Evolutionary conservation across 1,139 yeast species (phyloP).

Genomic region (Candida pseudoviswanathii): DNA sequence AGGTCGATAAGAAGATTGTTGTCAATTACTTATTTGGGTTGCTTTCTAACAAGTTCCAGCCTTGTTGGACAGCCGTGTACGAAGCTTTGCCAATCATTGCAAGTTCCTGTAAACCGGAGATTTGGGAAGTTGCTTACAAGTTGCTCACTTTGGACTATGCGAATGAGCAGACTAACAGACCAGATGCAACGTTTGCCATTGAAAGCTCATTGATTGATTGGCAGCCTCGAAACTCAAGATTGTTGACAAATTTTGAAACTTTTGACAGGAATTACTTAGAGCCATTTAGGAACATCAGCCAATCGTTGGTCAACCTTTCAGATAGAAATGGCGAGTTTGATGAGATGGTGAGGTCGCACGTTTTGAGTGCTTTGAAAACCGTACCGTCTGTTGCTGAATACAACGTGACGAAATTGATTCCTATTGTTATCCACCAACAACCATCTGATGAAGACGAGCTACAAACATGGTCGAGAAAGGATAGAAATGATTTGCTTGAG

Average conservation of each 20-base stretch:
- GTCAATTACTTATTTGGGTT: constrained; percentile 71
- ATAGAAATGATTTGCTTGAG: constrained; percentile 61
- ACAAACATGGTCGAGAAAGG: constrained; percentile 58
- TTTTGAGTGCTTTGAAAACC: constrained; percentile 13
- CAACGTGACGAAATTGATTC: constrained; percentile 56
- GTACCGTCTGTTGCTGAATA: constrained; percentile 71
- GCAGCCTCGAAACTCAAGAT: constrained; percentile 34
- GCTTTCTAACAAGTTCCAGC: constrained; percentile 75
- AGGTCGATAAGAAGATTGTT: constrained; percentile 42
- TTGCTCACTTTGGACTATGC: constrained; percentile 41
- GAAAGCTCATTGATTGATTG: constrained; percentile 26
- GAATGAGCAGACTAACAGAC: constrained; percentile 20
- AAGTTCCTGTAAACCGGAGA: constrained; percentile 41
- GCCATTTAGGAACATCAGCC: constrained; percentile 23
- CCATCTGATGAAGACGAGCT: constrained; percentile 28
- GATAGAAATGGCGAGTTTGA: constrained; percentile 22
- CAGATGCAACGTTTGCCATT: constrained; percentile 22
- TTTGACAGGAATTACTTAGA: constrained; percentile 24
- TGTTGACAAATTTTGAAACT: constrained; percentile 27
- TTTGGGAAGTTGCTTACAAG: constrained; percentile 59
- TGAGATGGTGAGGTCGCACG: constrained; percentile 20
- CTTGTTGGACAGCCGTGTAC: constrained; percentile 77
- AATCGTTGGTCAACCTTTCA: constrained; percentile 31
- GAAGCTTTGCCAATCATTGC: constrained; percentile 58
- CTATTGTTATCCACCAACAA: constrained; percentile 41